Evolutionary conservation across 176 grass and related monocot species (phyloP).

Genomic region (Triticum turgidum): DNA sequence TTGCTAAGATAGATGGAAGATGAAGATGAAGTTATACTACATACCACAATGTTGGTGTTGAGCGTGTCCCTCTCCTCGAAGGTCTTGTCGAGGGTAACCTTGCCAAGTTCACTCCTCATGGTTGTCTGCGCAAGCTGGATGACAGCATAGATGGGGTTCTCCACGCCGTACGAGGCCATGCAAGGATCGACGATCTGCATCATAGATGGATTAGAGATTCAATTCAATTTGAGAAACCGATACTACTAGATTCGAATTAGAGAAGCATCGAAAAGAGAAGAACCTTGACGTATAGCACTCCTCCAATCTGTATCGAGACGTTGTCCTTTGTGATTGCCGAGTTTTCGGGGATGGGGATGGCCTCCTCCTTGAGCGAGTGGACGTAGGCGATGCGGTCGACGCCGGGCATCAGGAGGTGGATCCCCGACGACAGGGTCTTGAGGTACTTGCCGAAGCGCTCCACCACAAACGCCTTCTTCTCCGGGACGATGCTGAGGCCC

Average conservation of each 20-base stretch:
- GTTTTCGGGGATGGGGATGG: slow-evolving; percentile 86
- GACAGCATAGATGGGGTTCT: slow-evolving; percentile 86
- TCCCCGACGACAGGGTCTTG: slow-evolving; percentile 72
- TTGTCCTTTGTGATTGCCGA: slow-evolving; percentile 96
- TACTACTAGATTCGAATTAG: too few species aligned
- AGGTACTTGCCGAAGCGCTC: slow-evolving; percentile 88
- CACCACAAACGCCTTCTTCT: slow-evolving; percentile 88
- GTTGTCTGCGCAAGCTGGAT: slow-evolving; percentile 91
- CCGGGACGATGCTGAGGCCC: slow-evolving; percentile 84
- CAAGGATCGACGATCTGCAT: slow-evolving; percentile 75
- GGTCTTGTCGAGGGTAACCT: slow-evolving; percentile 91
- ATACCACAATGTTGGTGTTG: slow-evolving; percentile 86
- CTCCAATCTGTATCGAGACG: slow-evolving; percentile 82
- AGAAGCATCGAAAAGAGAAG: not conserved
- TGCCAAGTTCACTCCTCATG: slow-evolving; percentile 94
- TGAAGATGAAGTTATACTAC: not conserved
- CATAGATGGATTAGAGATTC: not conserved
- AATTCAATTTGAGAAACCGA: not conserved
- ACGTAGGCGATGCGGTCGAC: slow-evolving; percentile 90
- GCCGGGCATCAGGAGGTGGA: slow-evolving; percentile 71
- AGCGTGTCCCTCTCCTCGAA: slow-evolving; percentile 87
- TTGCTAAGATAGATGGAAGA: too few species aligned
- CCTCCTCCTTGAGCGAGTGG: slow-evolving; percentile 97
- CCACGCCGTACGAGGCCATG: slow-evolving; percentile 87
- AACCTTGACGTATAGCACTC: slow-evolving; percentile 92